These are phyloP conservation scores for Talaromyces verruculosus DNA, from an alignment of 2,329 filamentous ascomycete genomes.

Conservation along the genomic window DNA sequence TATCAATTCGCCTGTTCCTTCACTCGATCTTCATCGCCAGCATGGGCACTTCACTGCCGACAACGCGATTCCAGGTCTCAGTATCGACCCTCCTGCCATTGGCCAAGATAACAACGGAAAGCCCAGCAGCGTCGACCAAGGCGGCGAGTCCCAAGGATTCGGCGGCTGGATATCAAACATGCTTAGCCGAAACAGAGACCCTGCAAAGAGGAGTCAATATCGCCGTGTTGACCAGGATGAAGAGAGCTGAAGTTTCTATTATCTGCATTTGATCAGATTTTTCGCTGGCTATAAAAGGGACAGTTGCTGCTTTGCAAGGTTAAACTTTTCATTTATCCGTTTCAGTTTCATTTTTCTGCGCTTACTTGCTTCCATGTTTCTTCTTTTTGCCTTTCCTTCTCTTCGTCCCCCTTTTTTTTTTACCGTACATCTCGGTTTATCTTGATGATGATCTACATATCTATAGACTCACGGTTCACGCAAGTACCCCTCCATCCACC, in stretches of 20 bases:
- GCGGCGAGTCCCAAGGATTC: slow-evolving; percentile 54
- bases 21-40: slow-evolving; percentile 64
- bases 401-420: slow-evolving; percentile 19
- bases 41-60: slow-evolving; percentile 56
- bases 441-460: slow-evolving; percentile 18
- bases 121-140: slow-evolving; percentile 34
- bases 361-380: background rate
- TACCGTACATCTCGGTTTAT: slow-evolving; percentile 24
- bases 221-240: slow-evolving; percentile 50
- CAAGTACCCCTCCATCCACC: background rate
- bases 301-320: background rate
- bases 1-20: slow-evolving; percentile 74
- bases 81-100: slow-evolving; percentile 75
- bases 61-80: slow-evolving; percentile 73
- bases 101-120: slow-evolving; percentile 52
- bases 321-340: background rate
- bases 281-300: background rate
- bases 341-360: background rate
- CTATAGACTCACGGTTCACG: slow-evolving; percentile 10
- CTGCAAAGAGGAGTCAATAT: slow-evolving; percentile 43
- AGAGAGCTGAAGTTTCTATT: slow-evolving; percentile 29
- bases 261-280: slow-evolving; percentile 25
- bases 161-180: slow-evolving; percentile 70
- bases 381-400: background rate
- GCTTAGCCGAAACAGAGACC: slow-evolving; percentile 53